phyloP scores from a whole-genome alignment of 306 rosid species.

The Vigna unguiculata region DNA sequence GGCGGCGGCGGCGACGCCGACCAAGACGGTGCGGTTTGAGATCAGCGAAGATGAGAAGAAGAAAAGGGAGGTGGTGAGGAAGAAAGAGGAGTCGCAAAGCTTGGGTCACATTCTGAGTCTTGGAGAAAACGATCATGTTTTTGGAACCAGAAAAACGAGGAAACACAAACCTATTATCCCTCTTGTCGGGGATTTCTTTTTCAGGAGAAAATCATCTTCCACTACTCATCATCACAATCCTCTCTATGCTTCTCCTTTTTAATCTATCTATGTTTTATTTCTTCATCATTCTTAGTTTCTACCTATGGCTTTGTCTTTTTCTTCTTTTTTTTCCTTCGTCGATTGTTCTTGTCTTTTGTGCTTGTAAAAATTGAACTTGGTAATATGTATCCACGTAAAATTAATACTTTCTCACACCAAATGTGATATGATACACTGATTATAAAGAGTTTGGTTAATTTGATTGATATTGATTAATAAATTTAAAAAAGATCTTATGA shows the following conservation, averaged over 20 bases:
- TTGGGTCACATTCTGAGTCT: constrained; percentile 66
- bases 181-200: constrained; percentile 66
- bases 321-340: no score
- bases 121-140: constrained; percentile 48
- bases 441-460: not conserved
- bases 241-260: constrained; percentile 55
- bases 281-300: not conserved
- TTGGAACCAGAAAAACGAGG: constrained; percentile 41
- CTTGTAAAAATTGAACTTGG: constrained; percentile 9
- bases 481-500: no score
- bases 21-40: constrained; percentile 50
- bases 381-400: no score
- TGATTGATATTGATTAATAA: no score
- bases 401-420: not conserved
- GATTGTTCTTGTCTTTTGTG: not conserved
- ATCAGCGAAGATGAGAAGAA: constrained; percentile 33
- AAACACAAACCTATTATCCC: constrained; percentile 85
- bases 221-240: constrained; percentile 47
- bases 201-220: constrained; percentile 55
- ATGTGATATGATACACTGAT: not conserved
- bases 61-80: constrained; percentile 44
- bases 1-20: not conserved
- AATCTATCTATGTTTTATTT: not conserved
- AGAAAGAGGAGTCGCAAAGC: constrained; percentile 42
- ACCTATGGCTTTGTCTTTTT: no score